Conservation (phyloP, 352 stramenopile genomes). For the Phytopythium chamaehyphon region DNA sequence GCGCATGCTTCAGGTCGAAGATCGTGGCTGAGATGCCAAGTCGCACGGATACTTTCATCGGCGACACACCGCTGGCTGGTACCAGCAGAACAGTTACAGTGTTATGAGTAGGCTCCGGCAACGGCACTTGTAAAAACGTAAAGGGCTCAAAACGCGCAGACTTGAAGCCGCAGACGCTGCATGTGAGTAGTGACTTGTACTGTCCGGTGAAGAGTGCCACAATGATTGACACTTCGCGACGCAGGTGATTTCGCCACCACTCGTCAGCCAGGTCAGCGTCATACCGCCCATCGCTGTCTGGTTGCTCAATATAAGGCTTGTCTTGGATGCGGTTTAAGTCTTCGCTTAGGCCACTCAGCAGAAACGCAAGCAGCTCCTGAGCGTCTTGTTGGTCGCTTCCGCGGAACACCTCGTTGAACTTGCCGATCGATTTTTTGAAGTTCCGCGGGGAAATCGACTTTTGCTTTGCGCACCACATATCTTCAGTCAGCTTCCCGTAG, state of each 20-base stretch:
- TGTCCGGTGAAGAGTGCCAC: conserved; percentile 99
- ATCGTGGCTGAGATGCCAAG: conserved; percentile 80
- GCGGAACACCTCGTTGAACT: conserved; percentile 95
- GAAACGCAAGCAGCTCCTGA: conserved; percentile 95
- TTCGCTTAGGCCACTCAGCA: conserved; percentile 97
- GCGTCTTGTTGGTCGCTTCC: conserved; percentile 97
- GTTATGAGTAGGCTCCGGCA: conserved; percentile 85
- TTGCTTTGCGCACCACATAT: conserved; percentile 95
- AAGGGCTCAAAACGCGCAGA: conserved; percentile 93
- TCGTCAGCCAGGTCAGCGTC: conserved; percentile 98
- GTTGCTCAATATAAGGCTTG: conserved; percentile 97
- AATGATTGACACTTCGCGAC: conserved; percentile 97
- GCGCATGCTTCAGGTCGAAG: conserved; percentile 82
- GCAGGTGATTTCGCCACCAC: conserved; percentile 98
- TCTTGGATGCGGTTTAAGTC: conserved; percentile 97
- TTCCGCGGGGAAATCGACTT: conserved; percentile 88
- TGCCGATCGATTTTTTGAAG: conserved; percentile 94
- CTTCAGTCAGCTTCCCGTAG: conserved; percentile 94
- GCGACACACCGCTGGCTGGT: conserved; percentile 61
- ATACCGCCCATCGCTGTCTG: conserved; percentile 95
- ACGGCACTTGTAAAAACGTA: conserved; percentile 83
- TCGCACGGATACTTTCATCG: conserved; percentile 78
- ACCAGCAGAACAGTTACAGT: conserved; percentile 81
- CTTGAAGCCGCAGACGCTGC: conserved; percentile 94
- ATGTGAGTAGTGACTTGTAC: conserved; percentile 98